Base-by-base conservation (phyloP, 1,139 yeast species). In the Yamadazyma epiphylla region DNA sequence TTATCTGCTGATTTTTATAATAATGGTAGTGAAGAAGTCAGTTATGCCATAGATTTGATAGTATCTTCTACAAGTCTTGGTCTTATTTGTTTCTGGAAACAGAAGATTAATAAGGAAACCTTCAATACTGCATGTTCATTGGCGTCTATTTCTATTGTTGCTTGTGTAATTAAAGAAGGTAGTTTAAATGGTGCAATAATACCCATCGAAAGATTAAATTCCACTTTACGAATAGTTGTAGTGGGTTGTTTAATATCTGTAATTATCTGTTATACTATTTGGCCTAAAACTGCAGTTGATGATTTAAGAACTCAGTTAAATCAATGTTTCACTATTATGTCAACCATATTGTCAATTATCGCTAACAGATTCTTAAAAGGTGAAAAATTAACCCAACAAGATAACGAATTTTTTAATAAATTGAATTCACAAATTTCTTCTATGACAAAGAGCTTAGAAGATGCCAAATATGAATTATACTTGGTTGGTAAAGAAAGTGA, bases 61-160 rank as follows among this genome's bases (percentile, higher is more conserved):
- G 64, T 67, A 30, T 74, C 70, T 47, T 79, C 71, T 38, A 55
- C 55, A 2, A 75, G 86, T 0, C 59, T 84, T 25, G 94, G 94
- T 0, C 39, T 70, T 6, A 70, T 86, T 15, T 82, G 91, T 2
- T 81, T 69, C 45, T 68, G 76, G 67, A 85, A 85, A 44, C 87
- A 80, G 45, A 67, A 71, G 39, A 74, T 83, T 31, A 73, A 74
- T 40, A 77, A 74, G 45, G 83, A 77, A 20, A 80, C 85, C 0
- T 84, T 84, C 51, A 83, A 82, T 43, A 84, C 91, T 11, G 91
- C 95, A 0, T 81, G 94, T 46, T 77, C 88, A 0, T 60, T 85
- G 31, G 87, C 94, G 0, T 77, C 85, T 12, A 82, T 85, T 32
- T 73, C 84, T 7, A 60, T 84, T 26, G 79, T 84, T 9, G 72